A percentile compares a stretch with the other conserved stretches of the same genome.
Evolutionary conservation across 73 alveolate species (phyloP).

Genomic region (Stentor roeselii): DNA sequence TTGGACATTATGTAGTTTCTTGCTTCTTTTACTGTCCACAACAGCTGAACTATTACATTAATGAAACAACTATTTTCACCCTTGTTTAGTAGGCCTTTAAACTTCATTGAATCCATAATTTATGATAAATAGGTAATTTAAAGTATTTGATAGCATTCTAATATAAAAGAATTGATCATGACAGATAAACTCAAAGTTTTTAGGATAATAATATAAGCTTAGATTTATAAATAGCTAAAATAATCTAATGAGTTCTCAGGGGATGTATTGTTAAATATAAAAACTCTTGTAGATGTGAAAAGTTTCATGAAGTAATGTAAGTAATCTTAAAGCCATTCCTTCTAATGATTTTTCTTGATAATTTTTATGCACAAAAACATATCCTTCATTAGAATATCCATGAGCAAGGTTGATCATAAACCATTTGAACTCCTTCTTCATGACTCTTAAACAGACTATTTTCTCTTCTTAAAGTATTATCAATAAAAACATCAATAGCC

Average conservation of each 20-base stretch:
- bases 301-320: not conserved
- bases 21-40: not conserved
- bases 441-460: not conserved
- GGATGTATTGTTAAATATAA: not conserved
- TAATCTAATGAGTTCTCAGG: not conserved
- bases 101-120: no score
- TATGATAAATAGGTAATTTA: no score
- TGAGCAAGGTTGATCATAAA: not conserved
- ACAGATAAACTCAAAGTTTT: no score
- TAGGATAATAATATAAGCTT: no score
- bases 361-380: not conserved
- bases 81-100: not conserved
- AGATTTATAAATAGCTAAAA: no score
- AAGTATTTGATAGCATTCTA: no score
- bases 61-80: not conserved
- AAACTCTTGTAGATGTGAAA: not conserved
- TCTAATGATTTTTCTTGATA: no score
- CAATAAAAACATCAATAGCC: not conserved
- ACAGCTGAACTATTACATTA: not conserved
- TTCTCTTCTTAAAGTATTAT: not conserved
- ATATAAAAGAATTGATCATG: no score
- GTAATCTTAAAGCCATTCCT: not conserved
- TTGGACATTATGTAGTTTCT: not conserved
- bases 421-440: not conserved
- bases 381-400: not conserved